These are phyloP conservation scores for Volvox carteri DNA, from an alignment of 163 green algal genomes.

Conservation along the genomic window DNA sequence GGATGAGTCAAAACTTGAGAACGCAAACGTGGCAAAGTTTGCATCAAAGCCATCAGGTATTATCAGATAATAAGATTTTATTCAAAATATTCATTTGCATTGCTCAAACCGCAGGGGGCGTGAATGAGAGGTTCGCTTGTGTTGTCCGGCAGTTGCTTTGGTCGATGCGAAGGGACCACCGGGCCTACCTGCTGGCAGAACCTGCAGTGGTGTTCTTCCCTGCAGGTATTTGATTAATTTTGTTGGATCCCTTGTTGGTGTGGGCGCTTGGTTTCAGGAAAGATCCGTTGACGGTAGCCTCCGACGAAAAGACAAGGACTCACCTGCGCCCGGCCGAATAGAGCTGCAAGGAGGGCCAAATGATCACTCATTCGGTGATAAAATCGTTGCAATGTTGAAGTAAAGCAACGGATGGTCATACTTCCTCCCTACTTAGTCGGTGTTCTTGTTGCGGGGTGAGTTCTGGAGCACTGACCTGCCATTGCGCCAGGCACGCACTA, in stretches of 20 bases:
- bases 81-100: not conserved
- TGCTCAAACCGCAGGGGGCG: not conserved
- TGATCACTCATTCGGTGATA: not conserved
- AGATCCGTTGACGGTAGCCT: not conserved
- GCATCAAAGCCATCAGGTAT: not conserved
- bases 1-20: not conserved
- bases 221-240: not conserved
- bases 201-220: constrained; percentile 6
- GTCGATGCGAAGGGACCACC: not conserved
- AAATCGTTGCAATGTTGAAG: not conserved
- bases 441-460: not conserved
- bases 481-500: not conserved
- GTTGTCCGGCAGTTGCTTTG: not conserved
- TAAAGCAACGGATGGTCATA: too few relatives aligned
- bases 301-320: too few relatives aligned
- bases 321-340: constrained; percentile 17
- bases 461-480: not conserved
- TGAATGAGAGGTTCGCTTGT: not conserved
- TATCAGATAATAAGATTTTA: not conserved
- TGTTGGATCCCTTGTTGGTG: not conserved
- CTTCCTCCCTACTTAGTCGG: too few relatives aligned
- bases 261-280: not conserved
- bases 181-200: constrained; percentile 31
- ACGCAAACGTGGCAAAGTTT: not conserved
- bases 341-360: not conserved